Conservation (phyloP, 345 rosid species). For the Populus ilicifolia region DNA sequence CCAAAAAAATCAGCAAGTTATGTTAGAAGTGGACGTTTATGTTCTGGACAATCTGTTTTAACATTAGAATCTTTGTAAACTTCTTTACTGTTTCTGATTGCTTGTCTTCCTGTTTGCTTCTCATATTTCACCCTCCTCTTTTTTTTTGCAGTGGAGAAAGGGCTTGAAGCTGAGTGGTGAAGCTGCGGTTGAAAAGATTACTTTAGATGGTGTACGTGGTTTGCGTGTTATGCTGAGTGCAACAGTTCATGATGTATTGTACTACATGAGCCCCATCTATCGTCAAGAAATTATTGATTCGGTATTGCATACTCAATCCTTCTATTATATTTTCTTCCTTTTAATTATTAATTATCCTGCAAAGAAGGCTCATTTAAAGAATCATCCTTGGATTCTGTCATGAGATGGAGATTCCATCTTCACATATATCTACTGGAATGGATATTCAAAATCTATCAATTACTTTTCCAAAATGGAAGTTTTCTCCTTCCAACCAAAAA, state of each 20-base stretch:
- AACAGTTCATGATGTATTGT: conserved; percentile 91
- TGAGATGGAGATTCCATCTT: conserved; percentile 9
- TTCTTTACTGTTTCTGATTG: neutral
- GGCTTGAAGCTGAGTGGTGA: conserved; percentile 97
- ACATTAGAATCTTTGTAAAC: neutral
- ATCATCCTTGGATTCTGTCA: neutral
- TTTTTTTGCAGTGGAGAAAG: conserved; percentile 78
- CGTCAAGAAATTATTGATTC: conserved; percentile 92
- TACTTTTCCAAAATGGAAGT: neutral
- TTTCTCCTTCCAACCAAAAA: neutral
- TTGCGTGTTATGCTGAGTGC: conserved; percentile 86
- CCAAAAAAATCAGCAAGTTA: neutral
- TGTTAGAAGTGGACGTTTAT: neutral
- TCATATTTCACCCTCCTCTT: neutral
- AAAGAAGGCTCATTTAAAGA: neutral
- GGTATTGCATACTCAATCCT: conserved; percentile 40
- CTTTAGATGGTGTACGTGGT: conserved; percentile 92
- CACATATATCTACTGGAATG: neutral
- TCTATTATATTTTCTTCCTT: neutral
- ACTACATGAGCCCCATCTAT: conserved; percentile 97
- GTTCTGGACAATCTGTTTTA: neutral
- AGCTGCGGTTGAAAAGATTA: conserved; percentile 86
- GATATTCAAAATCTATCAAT: neutral
- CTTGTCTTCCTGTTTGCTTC: neutral
- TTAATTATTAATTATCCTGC: neutral